phyloP scores from a whole-genome alignment of 108 stramenopile genomes.

The Bacterosira constricta region DNA sequence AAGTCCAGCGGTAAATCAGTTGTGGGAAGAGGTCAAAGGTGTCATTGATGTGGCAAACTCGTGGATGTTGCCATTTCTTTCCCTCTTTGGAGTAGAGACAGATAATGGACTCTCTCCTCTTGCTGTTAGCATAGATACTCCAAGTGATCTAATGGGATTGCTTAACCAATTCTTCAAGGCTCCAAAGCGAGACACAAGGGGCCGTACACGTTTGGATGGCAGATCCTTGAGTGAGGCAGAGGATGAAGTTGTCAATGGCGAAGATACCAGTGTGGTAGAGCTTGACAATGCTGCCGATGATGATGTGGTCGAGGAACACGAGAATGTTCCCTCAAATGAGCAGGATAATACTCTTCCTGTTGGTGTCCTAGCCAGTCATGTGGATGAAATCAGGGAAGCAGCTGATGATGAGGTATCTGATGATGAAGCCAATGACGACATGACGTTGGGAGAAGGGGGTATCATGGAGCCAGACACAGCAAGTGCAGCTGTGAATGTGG shows the following conservation, averaged over 20 bases:
- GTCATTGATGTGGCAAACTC: slow-evolving; percentile 8
- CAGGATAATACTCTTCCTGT: background rate
- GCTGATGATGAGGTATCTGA: background rate
- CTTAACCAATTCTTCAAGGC: background rate
- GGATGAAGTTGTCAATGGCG: background rate
- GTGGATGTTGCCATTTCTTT: slow-evolving; percentile 2
- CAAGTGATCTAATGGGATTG: background rate
- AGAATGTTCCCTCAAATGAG: background rate
- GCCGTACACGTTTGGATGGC: background rate
- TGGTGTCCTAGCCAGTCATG: too few species aligned
- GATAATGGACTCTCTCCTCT: slow-evolving; percentile 25
- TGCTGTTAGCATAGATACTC: background rate
- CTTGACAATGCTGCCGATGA: background rate
- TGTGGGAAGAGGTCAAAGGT: slow-evolving; percentile 22
- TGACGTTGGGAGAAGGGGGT: too few species aligned
- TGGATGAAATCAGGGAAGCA: background rate
- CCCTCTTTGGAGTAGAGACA: slow-evolving; percentile 2
- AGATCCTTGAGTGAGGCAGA: background rate
- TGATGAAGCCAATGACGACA: slow-evolving; percentile 5
- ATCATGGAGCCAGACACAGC: too few species aligned
- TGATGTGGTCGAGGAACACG: too few species aligned
- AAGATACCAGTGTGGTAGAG: too few species aligned
- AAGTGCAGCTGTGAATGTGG: too few species aligned
- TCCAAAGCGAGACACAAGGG: background rate
- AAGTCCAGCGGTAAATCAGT: slow-evolving; percentile 6